phyloP scores from a whole-genome alignment of 1,284 basidiomycete species.

The Leccinum cinnamomeum region DNA sequence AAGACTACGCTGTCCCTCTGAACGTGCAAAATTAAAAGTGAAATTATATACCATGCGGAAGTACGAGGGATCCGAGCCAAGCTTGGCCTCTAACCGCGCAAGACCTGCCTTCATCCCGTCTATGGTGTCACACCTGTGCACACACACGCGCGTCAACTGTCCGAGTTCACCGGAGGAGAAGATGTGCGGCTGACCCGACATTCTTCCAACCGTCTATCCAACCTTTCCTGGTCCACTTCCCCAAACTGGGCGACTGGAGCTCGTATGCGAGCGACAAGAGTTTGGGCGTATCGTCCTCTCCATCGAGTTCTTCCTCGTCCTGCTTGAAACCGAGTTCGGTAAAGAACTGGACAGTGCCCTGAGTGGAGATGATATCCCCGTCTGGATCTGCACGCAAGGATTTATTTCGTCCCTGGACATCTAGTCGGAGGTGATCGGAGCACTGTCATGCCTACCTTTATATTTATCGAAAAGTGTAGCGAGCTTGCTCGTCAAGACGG shows the following conservation, averaged over 20 bases:
- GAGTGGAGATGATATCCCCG: conserved; percentile 60
- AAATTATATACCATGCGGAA: conserved; percentile 88
- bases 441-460: conserved; percentile 52
- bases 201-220: conserved; percentile 84
- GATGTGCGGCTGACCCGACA: conserved; percentile 49
- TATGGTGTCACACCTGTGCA: conserved; percentile 68
- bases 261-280: conserved; percentile 77
- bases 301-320: conserved; percentile 51
- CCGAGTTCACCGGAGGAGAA: conserved; percentile 1
- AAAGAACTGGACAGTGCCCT: conserved; percentile 77
- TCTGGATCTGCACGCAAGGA: conserved; percentile 46
- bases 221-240: conserved; percentile 72
- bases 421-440: conserved; percentile 5
- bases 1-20: conserved; percentile 74
- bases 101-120: conserved; percentile 65
- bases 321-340: conserved; percentile 29
- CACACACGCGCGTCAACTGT: conserved; percentile 6
- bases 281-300: conserved; percentile 71
- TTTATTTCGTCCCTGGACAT: background rate
- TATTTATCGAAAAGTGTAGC: conserved; percentile 73
- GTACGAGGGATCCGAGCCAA: conserved; percentile 69
- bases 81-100: conserved; percentile 56
- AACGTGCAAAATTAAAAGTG: conserved; percentile 84
- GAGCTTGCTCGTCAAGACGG: conserved; percentile 56
- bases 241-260: conserved; percentile 71